Evolutionary conservation across 2,329 filamentous ascomycete species (phyloP), one percentile per base, ranked within the genome.

Genomic region (Neurospora sp.): DNA sequence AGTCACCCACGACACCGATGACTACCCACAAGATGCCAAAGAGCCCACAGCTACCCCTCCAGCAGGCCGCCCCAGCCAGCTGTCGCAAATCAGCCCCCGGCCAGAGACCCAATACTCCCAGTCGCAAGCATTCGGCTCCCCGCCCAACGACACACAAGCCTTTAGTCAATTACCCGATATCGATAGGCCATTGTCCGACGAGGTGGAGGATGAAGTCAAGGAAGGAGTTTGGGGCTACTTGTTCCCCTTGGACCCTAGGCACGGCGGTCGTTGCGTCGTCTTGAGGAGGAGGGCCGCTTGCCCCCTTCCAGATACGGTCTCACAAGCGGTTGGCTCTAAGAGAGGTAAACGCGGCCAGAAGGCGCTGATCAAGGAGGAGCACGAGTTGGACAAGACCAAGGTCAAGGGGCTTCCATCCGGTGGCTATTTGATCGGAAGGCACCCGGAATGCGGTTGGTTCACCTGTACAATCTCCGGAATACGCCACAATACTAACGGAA

Each of bases 171-270:
- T 62, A 17, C 75, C 77, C n/a, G 89, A 92, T 74, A 89, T 91
- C 2, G 88, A 92, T 37, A 83, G 87, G 70, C 86, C 88, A 36
- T 86, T 95, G 66, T 89, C 89, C 11, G 92, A 94, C 73, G 93
- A 97, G 70, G 92, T 96, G 4, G 88, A 94, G 72, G 92, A 97
- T 77, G 93, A 97, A 81, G 88, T 84, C 72, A 85, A 87, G 66
- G 92, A 97, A 78, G 93, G 93, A 8, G 93, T 98, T 1, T 99
- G 96, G 96, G 96, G 96, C 12, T 99, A 98, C 77, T 84, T 99
- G 5, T 88, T 97, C 69, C 93, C 95, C 1, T 82, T 97, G 33
- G 90, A 95, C 77, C 85, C 87, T 68, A 87, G 87, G 73, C 89
- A 90, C 69, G 90, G 80, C 57, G 88, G 80, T 81, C 91, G 79